Percentiles rank a stretch among this genome's conserved stretches.
Evolutionary conservation across 1,139 yeast genomes (phyloP).

Genomic region (Insectozyma bohioensis): DNA sequence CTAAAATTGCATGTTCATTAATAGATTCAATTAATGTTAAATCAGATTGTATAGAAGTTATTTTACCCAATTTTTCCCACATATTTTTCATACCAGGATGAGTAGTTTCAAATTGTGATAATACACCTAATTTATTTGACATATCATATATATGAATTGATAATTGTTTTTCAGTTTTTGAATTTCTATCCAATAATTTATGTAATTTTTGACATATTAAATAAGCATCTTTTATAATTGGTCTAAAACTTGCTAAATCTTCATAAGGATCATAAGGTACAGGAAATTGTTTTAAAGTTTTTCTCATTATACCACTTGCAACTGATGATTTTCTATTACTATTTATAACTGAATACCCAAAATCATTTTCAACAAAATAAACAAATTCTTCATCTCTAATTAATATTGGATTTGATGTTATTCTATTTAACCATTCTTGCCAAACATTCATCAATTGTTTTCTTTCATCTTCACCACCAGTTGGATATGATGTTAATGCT

Average conservation of each 20-base stretch:
- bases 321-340: constrained; percentile 54
- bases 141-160: constrained; percentile 63
- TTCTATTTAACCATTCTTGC: constrained; percentile 86
- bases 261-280: constrained; percentile 88
- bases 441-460: constrained; percentile 55
- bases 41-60: constrained; percentile 72
- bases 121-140: constrained; percentile 53
- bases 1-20: constrained; percentile 70
- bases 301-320: constrained; percentile 83
- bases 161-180: constrained; percentile 55
- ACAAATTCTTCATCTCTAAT: constrained; percentile 87
- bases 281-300: constrained; percentile 85
- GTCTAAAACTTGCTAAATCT: constrained; percentile 82
- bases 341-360: constrained; percentile 70
- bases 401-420: constrained; percentile 71
- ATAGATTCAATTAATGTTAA: constrained; percentile 72
- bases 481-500: constrained; percentile 73
- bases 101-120: constrained; percentile 51
- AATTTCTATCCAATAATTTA: constrained; percentile 52
- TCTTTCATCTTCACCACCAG: constrained; percentile 80
- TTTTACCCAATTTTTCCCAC: constrained; percentile 79
- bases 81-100: constrained; percentile 73
- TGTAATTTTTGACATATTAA: constrained; percentile 56
- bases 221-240: constrained; percentile 78
- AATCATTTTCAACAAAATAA: constrained; percentile 84